A percentile compares a stretch with the other conserved stretches of the same genome.
Conservation (phyloP, 2,329 filamentous ascomycete genomes). For the Colletotrichum graminicola region DNA sequence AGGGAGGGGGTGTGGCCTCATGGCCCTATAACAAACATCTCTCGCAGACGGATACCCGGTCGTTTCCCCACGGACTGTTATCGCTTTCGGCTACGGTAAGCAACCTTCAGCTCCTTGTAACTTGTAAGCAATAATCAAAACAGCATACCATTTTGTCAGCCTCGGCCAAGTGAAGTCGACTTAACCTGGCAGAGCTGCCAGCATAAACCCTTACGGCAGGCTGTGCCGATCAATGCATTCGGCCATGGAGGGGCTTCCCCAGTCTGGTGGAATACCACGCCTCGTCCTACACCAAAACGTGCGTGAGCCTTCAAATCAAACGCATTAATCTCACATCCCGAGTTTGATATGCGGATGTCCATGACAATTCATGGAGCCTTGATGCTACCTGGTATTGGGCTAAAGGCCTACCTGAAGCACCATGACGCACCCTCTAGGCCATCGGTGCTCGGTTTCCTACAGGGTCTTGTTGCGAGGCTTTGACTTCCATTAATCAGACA, state of each 20-base stretch:
- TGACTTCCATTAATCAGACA: conserved; percentile 9
- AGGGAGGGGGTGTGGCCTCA: conserved; percentile 25
- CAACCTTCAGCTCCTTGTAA: conserved; percentile 6
- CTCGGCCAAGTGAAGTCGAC: conserved; percentile 20
- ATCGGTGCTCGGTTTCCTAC: conserved; percentile 14
- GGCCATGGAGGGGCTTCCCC: conserved; percentile 8
- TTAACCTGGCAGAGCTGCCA: conserved; percentile 1
- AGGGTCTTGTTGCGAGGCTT: conserved; percentile 10
- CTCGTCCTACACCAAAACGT: not conserved
- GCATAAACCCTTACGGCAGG: conserved; percentile 34
- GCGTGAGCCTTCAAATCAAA: conserved; percentile 1
- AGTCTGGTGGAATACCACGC: conserved; percentile 20
- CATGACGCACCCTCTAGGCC: conserved; percentile 1
- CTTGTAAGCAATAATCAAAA: conserved; percentile 32
- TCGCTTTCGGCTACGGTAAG: conserved; percentile 7
- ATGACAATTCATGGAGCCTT: conserved; percentile 20
- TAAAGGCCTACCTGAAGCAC: conserved; percentile 1
- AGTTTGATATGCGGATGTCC: conserved; percentile 29
- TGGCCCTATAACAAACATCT: conserved; percentile 20
- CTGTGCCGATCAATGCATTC: conserved; percentile 38
- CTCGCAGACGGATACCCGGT: conserved; percentile 8
- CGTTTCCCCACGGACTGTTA: conserved; percentile 3
- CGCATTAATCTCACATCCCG: conserved; percentile 26
- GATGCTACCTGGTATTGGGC: conserved; percentile 10
- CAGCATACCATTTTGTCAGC: conserved; percentile 36